Evolutionary conservation across 1,284 basidiomycete genomes (phyloP), one percentile per base, ranked within the genome.

Genomic region (Trametes pubescens): DNA sequence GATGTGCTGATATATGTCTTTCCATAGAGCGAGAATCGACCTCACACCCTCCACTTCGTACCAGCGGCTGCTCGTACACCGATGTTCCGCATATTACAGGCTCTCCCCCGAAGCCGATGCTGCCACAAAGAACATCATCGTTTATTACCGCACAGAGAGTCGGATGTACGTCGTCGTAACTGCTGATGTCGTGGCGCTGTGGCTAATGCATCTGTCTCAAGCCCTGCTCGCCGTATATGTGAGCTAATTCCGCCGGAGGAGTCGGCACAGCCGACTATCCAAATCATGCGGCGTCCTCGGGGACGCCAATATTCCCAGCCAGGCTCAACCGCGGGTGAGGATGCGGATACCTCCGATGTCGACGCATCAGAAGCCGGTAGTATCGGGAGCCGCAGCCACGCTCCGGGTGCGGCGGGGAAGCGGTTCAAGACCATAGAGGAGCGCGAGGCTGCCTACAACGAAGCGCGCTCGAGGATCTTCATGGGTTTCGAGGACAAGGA

Each of bases 321-420:
- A 16, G 86, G 86, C 37, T 92, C 90, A 4, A 84, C 88, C 3
- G 81, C 84, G 1, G 89, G 88, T 2, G 91, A 92, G 69, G 91
- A 92, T 62, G 84, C 80, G 47, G 91, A 92, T 69, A 77, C 86
- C 18, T 93, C 91, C 26, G 92, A 93, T 73, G 81, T 85, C 51
- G 91, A 92, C 64, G 88, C 89, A 16, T 92, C 91, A 22, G 92
- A 93, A 73, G 78, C 88, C 9, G 90, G 91, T n/a, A 92, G 91
- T 72, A 73, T 86, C 29, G 87, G 89, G 48, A 86, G 88, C 9
- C 83, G 88, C 58, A 89, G 88, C 72, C 87, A 82, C 71, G 79
- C 84, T 14, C 86, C 85, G 18, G 84, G 83, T 47, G 80, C 83
- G 65, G 81, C 84, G 66, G 81, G 76, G 70, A 91, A 88, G 77